phyloP scores from a whole-genome alignment of 805 yeast species.

The Lipomyces yamadae region DNA sequence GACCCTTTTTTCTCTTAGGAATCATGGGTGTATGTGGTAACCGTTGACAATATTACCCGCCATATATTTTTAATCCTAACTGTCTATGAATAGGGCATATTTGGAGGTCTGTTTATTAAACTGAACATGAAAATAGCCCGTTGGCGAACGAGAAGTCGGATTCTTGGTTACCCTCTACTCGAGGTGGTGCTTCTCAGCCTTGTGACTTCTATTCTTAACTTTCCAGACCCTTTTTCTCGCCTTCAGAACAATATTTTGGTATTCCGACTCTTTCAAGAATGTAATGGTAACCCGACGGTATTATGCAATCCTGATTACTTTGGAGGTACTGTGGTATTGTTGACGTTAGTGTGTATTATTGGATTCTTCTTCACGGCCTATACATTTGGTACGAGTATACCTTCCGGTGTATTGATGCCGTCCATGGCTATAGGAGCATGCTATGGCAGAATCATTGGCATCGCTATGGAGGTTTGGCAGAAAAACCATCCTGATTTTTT shows the following conservation, averaged over 20 bases:
- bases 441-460: slow-evolving; percentile 85
- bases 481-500: slow-evolving; percentile 47
- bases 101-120: slow-evolving; percentile 30
- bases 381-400: slow-evolving; percentile 72
- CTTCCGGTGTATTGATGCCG: slow-evolving; percentile 98
- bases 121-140: slow-evolving; percentile 36
- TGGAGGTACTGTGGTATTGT: slow-evolving; percentile 40
- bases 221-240: slow-evolving; percentile 59
- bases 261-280: slow-evolving; percentile 71
- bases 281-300: slow-evolving; percentile 47
- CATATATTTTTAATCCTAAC: slow-evolving; percentile 46
- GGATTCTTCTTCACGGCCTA: slow-evolving; percentile 68
- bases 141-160: slow-evolving; percentile 37
- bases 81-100: slow-evolving; percentile 19
- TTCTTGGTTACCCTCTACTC: slow-evolving; percentile 44
- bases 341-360: slow-evolving; percentile 50
- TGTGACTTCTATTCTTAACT: slow-evolving; percentile 60
- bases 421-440: slow-evolving; percentile 97
- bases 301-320: slow-evolving; percentile 40
- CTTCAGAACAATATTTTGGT: slow-evolving; percentile 62
- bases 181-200: slow-evolving; percentile 58
- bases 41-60: slow-evolving; percentile 50
- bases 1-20: slow-evolving; percentile 77
- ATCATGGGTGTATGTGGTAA: slow-evolving; percentile 66
- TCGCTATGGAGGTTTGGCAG: slow-evolving; percentile 61